phyloP scores from a whole-genome alignment of 73 alveolate species.

The Stentor coeruleus region DNA sequence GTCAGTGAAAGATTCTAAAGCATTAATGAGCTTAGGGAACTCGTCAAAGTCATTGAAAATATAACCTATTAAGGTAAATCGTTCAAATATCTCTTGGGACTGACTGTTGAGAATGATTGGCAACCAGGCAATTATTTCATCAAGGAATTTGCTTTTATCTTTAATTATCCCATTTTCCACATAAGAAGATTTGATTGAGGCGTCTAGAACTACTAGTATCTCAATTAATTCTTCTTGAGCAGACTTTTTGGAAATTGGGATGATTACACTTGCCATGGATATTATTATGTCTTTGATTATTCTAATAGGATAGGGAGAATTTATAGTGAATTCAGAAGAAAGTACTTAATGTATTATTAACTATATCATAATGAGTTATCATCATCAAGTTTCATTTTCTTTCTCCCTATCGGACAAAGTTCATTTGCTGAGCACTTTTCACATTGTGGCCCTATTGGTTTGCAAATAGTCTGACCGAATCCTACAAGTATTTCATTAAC shows the following conservation, averaged over 20 bases:
- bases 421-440: constrained; percentile 56
- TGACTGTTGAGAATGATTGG: not conserved
- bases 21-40: not conserved
- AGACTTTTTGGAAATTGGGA: not conserved
- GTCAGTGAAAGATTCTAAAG: not conserved
- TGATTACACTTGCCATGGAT: not conserved
- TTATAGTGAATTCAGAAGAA: no score
- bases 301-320: no score
- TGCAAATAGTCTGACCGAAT: constrained; percentile 88
- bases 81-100: not conserved
- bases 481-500: constrained; percentile 89
- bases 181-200: not conserved
- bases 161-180: not conserved
- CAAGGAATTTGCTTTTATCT: not conserved
- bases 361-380: no score
- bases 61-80: not conserved
- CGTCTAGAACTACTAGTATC: not conserved
- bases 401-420: constrained; percentile 59
- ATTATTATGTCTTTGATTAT: no score
- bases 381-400: constrained; percentile 33
- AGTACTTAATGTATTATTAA: no score
- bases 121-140: not conserved
- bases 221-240: not conserved
- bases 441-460: constrained; percentile 72
- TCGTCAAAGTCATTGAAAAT: not conserved